These are phyloP conservation scores for Capronia epimyces DNA, from an alignment of 2,329 filamentous ascomycete species.

Conservation along the genomic window DNA sequence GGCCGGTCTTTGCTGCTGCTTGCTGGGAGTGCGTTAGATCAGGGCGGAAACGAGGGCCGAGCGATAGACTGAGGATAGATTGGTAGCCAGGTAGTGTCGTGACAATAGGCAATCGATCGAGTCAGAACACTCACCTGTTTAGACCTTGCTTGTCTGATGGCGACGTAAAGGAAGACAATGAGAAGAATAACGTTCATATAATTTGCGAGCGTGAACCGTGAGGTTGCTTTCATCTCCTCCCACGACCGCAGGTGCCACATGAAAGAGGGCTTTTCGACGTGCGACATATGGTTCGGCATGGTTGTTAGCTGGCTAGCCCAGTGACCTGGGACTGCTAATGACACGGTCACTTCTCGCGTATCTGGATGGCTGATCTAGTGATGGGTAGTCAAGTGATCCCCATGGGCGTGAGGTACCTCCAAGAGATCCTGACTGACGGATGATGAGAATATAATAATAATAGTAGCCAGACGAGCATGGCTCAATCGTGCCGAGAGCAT, in stretches of 20 bases:
- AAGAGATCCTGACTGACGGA: background rate
- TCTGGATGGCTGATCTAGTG: background rate
- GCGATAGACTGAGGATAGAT: too few species aligned
- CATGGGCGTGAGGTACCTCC: background rate
- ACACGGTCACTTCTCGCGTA: background rate
- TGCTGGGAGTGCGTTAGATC: slow-evolving; percentile 5
- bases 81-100: too few species aligned
- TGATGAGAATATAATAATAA: background rate
- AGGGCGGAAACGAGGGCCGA: background rate
- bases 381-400: background rate
- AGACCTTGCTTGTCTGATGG: slow-evolving; percentile 16
- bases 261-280: slow-evolving; percentile 31
- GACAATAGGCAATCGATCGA: background rate
- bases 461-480: background rate
- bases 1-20: slow-evolving; percentile 16
- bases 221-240: slow-evolving; percentile 22
- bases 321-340: background rate
- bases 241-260: slow-evolving; percentile 24
- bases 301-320: background rate
- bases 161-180: slow-evolving; percentile 15
- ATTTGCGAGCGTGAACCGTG: slow-evolving; percentile 23
- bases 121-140: slow-evolving; percentile 12
- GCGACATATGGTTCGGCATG: slow-evolving; percentile 13
- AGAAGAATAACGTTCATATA: slow-evolving; percentile 25
- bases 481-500: background rate